Base-by-base conservation (phyloP, 768 basidiomycete species). In the Melanogaster broomeanus region DNA sequence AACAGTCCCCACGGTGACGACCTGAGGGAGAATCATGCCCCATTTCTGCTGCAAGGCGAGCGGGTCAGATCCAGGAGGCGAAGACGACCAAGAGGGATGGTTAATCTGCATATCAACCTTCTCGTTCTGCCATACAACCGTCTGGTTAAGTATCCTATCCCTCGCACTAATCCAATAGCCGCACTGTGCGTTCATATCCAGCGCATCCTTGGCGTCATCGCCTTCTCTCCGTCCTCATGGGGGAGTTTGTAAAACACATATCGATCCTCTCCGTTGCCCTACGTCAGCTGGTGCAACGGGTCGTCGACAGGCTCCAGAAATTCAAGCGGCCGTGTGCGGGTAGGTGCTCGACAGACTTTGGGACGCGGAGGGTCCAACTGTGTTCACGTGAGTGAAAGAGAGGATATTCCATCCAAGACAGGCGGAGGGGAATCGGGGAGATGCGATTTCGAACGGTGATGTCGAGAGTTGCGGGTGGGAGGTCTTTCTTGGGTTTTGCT, bases 1-100 rank as follows among this genome's bases (percentile, higher is more conserved):
- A 46, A 98, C 93, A 0, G 97, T 98, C 13, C 97, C 97, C 97
- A 99, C 98, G 7, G 94, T 90, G 61, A 98, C 89, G 42, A 98
- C 89, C 68, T 97, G 94, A 2, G 96, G 97, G 6, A 98, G 69
- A 62, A 99, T 98, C 57, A 98, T 83, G 15, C 97, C 96, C 77
- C 87, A 88, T 57, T 87, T 88, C 57, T 78, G 69, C 31, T 57
- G 58, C 7, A 61, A 67, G 40, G 58, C 60, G 0, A 53, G 45
- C 5, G 3, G 61, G 59, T 12, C 25, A 13, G 22, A 54, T 56
- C 19, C 37, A 49, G 43, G 27, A 11, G 45, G 31, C n/a, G 35
- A 28, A 24, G 22, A 13, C 13, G 45, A 8, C 5, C 10, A 66
- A 53, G 35, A 27, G 16, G 41, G n/a, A 5, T 18, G 41, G 22